Evolutionary conservation across 495 filamentous ascomycete species (phyloP), one percentile per base, ranked within the genome.

Genomic region (Penicillium paxilli): DNA sequence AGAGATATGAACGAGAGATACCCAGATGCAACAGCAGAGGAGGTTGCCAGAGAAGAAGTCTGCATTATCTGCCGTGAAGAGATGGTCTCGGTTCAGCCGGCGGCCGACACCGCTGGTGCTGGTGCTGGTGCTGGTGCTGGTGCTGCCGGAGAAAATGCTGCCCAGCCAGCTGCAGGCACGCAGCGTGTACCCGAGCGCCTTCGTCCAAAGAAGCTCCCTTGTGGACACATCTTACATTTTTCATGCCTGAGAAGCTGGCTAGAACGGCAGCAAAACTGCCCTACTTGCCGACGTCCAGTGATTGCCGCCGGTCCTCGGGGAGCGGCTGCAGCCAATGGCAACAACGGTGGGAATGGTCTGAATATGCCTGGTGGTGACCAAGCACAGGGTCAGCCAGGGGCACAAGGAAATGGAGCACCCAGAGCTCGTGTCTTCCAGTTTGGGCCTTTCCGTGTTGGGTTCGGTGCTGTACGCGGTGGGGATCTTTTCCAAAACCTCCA

Each of bases 1-100:
- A 80, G 85, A 45, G 88, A 97, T 63, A 98, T 98, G 93, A 89
- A 92, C 62, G 82, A 85, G 41, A 82, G 88, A 60, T 98, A 97
- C 64, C 88, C 91, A 21, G 95, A 98, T 69, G 94, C 94, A 12
- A 96, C 89, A 5, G 77, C 82, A 6, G 92, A 96, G 54, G 94
- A 98, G 54, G 79, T 98, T 17, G 75, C 74, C 17, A 79, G 89
- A 44, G 93, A 96, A 61, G 88, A 96, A 59, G 93, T 93, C 11
- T 98, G 94, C 65, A 98, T 98, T 65, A 96, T 98, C 51, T 98
- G 94, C 72, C 85, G 94, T 52, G 95, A 98, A 67, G 91, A 96
- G 46, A 98, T 98, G 95, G 81, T 81, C 28, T 84, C 87, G 2
- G 92, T 87, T 84, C 63, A 69, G 32, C 75, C 65, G 24, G 65